These are phyloP conservation scores for Tolypocladium ovalisporum DNA, from an alignment of 2,329 filamentous ascomycete species.

Conservation along the genomic window DNA sequence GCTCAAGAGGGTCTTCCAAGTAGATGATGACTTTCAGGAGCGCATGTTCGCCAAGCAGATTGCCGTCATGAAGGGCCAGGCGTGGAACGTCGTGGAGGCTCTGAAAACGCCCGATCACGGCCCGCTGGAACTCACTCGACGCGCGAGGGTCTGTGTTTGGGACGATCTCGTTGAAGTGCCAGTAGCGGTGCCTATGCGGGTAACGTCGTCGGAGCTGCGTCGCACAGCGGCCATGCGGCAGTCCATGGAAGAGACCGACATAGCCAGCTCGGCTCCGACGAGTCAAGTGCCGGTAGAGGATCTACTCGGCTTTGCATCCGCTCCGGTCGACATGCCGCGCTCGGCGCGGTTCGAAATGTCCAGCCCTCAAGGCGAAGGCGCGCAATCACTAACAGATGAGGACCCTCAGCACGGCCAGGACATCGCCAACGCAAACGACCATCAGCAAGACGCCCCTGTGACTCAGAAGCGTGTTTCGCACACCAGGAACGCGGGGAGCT, in stretches of 20 bases:
- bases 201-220: conserved; percentile 74
- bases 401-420: conserved; percentile 10
- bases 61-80: conserved; percentile 97
- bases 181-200: conserved; percentile 80
- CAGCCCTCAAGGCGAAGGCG: conserved; percentile 29
- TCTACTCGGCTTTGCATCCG: conserved; percentile 55
- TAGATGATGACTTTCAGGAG: conserved; percentile 94
- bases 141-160: conserved; percentile 92
- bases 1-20: conserved; percentile 75
- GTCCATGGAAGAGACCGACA: conserved; percentile 77
- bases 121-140: conserved; percentile 80
- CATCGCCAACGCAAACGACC: background rate
- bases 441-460: conserved; percentile 2
- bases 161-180: conserved; percentile 95
- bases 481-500: conserved; percentile 18
- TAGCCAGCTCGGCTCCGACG: conserved; percentile 34
- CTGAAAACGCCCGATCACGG: conserved; percentile 88
- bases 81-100: conserved; percentile 98
- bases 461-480: background rate
- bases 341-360: conserved; percentile 64
- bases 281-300: conserved; percentile 39
- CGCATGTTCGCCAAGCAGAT: conserved; percentile 98
- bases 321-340: conserved; percentile 57
- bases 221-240: conserved; percentile 42
- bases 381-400: conserved; percentile 26